Percentiles rank a stretch among this genome's conserved stretches.
Evolutionary conservation across 306 rosid species (phyloP).

Genomic region (Rosa persica): DNA sequence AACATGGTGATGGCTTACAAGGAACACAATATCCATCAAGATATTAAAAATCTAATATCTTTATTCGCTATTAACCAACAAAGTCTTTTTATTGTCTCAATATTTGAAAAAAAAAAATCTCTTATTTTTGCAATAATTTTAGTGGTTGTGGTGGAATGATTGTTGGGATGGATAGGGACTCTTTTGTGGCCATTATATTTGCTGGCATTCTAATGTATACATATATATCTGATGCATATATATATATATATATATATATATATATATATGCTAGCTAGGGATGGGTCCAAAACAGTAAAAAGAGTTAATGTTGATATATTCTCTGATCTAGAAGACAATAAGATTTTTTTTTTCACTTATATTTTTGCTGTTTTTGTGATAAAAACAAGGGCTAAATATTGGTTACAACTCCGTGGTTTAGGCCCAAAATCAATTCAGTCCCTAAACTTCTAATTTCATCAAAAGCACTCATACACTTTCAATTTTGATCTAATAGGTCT

Average conservation of each 20-base stretch:
- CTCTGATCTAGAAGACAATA: neutral
- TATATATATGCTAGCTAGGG: neutral
- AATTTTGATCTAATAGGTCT: too few species aligned
- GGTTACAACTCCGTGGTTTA: too few species aligned
- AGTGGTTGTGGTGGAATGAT: conserved; percentile 12
- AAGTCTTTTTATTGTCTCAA: too few species aligned
- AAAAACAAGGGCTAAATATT: too few species aligned
- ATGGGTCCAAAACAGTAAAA: neutral
- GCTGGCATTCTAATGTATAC: neutral
- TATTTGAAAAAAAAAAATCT: neutral
- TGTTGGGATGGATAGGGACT: neutral
- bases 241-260: too few species aligned
- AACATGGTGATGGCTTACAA: neutral
- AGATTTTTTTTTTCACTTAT: neutral
- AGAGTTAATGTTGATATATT: neutral
- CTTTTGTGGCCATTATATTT: neutral
- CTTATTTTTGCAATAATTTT: neutral
- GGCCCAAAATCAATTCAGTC: too few species aligned
- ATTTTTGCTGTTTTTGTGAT: neutral
- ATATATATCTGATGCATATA: too few species aligned
- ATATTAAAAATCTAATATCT: neutral
- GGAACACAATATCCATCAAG: neutral
- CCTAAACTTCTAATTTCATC: too few species aligned
- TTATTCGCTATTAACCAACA: neutral
- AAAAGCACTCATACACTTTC: too few species aligned